Percentiles rank a stretch among this genome's conserved stretches.
Conservation (phyloP, 169 alveolate species). For the Cryptosporidium andersoni region DNA sequence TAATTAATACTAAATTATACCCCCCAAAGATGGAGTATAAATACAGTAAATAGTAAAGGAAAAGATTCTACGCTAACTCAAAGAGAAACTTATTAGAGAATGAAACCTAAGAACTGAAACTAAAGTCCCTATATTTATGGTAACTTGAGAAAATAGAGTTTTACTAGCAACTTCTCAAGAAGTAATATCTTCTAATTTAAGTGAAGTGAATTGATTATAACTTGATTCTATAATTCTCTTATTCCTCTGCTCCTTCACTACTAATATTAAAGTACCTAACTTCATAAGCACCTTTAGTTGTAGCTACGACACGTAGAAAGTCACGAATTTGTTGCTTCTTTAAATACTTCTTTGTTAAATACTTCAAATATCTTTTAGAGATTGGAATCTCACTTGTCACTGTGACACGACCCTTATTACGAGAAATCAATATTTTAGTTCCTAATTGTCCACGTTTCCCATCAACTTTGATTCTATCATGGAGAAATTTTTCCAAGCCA, state of each 20-base stretch:
- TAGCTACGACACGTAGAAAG: constrained; percentile 96
- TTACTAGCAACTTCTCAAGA: too few relatives aligned
- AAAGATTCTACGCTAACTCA: too few relatives aligned
- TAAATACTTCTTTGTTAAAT: constrained; percentile 96
- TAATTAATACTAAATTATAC: too few relatives aligned
- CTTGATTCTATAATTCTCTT: neutral
- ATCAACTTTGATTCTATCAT: constrained; percentile 93
- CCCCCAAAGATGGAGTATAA: too few relatives aligned
- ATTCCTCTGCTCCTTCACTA: constrained; percentile 86
- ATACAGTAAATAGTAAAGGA: too few relatives aligned
- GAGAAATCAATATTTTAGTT: constrained; percentile 85
- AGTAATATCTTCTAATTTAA: too few relatives aligned
- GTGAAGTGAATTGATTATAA: too few relatives aligned
- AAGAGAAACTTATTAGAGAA: too few relatives aligned
- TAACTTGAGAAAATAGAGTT: too few relatives aligned
- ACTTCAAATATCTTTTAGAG: constrained; percentile 97
- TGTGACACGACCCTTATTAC: constrained; percentile 89
- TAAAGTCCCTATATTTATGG: too few relatives aligned
- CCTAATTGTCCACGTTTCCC: constrained; percentile 96
- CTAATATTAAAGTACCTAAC: constrained; percentile 90
- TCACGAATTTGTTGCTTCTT: constrained; percentile 97
- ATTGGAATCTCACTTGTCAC: constrained; percentile 94
- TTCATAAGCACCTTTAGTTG: constrained; percentile 90
- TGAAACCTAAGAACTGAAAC: too few relatives aligned
- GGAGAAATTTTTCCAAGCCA: constrained; percentile 92